phyloP scores from a whole-genome alignment of 2,329 filamentous ascomycete species.

The Epichloe sibirici region DNA sequence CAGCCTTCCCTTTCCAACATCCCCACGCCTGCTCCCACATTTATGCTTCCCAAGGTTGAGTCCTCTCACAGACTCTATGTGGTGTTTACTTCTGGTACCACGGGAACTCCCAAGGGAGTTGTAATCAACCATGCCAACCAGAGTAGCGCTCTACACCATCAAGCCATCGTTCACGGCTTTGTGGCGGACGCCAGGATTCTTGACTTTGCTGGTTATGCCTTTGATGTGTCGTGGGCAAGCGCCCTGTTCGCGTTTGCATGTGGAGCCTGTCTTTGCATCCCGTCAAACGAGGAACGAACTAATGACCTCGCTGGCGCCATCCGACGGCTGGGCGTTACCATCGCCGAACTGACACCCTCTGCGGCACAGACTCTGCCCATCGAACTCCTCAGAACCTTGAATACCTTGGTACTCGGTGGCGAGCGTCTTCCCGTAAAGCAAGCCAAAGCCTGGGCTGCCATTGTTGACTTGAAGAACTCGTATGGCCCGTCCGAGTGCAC shows the following conservation, averaged over 20 bases:
- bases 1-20: too few relatives aligned
- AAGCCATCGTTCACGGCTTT: too few relatives aligned
- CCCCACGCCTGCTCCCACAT: too few relatives aligned
- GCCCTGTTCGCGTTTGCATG: constrained; percentile 3
- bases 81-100: constrained; percentile 10
- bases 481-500: constrained; percentile 4
- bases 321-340: constrained; percentile 26
- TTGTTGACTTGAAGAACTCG: neutral
- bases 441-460: neutral
- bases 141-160: too few relatives aligned
- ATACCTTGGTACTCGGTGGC: neutral
- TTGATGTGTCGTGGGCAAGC: constrained; percentile 6
- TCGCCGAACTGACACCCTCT: constrained; percentile 31
- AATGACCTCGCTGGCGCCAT: constrained; percentile 32
- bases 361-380: neutral
- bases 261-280: constrained; percentile 8
- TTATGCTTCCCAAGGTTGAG: neutral
- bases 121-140: constrained; percentile 10
- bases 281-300: constrained; percentile 27
- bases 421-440: neutral
- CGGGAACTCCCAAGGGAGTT: constrained; percentile 15
- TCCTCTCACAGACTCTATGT: constrained; percentile 8
- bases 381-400: neutral
- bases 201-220: constrained; percentile 7
- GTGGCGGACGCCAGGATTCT: neutral